Evolutionary conservation across 2,329 filamentous ascomycete genomes (phyloP), one percentile per base, ranked within the genome.

Genomic region (Ophiostoma populinum): DNA sequence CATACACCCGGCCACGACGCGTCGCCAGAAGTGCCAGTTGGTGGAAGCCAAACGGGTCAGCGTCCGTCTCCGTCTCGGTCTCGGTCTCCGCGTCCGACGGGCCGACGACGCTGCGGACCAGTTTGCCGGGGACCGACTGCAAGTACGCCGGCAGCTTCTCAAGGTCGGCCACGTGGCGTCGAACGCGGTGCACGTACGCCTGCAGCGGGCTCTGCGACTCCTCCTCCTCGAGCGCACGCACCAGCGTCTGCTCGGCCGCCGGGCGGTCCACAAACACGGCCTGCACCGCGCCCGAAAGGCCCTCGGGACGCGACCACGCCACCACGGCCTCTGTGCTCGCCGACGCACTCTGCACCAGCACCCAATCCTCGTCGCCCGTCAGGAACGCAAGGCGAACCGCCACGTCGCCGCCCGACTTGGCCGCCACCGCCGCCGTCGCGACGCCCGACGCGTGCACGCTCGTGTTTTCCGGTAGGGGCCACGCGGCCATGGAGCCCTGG

Each of bases 131-230:
- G 8, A 94, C 61, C 12, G 62, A 62, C 42, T 72, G 65, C 3
- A 92, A 55, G 56, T 77, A 92, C 1, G 63, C 67, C 1, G 86
- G 86, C 4, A 95, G 63, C 45, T 78, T 63, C 49, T 79, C 63
- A 25, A 94, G 62, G 44, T 94, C 90, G 30, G 71, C 63, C 11
- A 83, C 47, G 50, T 98, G 90, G 30, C 90, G 79, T 43, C 69
- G 78, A 11, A 93, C 65, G 11, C 90, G 78, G 55, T 94, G 85
- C 19, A 87, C 58, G 49, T 93, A 98, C n/a, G 90, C 90, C 9
- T 69, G 63, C 6, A 81, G 49, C 3, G 81, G 65, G 50, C 79
- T 92, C 24, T 35, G 24, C 10, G 35, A 28, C 4, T 81, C 80
- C 56, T 98, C 87, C 17, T 80, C 70, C 45, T 92, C 80, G 7